A percentile compares a stretch with the other conserved stretches of the same genome.
These are phyloP conservation scores for Hordeum marinum DNA, from an alignment of 176 grass and related monocot genomes.

Conservation along the genomic window DNA sequence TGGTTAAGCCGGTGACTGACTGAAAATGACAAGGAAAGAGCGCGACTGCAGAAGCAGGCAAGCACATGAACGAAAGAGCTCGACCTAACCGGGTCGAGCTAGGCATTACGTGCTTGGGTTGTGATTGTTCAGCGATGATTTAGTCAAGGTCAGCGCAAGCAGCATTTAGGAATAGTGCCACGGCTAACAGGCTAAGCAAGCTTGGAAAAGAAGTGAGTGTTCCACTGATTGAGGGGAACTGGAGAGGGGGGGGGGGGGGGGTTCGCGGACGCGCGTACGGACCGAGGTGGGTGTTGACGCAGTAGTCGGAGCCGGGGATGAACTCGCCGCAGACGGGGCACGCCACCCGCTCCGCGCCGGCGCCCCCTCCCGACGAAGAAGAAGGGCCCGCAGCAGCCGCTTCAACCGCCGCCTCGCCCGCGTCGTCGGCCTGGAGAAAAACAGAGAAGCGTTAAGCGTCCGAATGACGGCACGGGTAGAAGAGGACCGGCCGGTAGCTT, in stretches of 20 bases:
- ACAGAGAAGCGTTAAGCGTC: not conserved
- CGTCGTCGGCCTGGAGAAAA: not conserved
- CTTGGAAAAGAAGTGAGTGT: not conserved
- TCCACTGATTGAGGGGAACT: not conserved
- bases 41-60: not conserved
- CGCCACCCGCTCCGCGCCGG: slow-evolving; percentile 35
- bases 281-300: slow-evolving; percentile 80
- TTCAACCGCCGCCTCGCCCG: not conserved
- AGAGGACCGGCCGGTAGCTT: not conserved
- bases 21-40: not conserved
- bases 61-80: too few relatives aligned
- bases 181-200: not conserved
- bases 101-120: not conserved
- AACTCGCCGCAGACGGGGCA: slow-evolving; percentile 77
- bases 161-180: not conserved
- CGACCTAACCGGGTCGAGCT: not conserved
- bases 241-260: too few relatives aligned
- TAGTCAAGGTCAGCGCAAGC: not conserved
- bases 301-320: slow-evolving; percentile 60
- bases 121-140: not conserved
- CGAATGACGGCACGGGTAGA: not conserved
- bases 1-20: not conserved
- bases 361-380: slow-evolving; percentile 4
- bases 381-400: not conserved
- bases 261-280: not conserved